Conservation (phyloP, 192 early-diverging fungal species). For the Coemansia sp. region DNA sequence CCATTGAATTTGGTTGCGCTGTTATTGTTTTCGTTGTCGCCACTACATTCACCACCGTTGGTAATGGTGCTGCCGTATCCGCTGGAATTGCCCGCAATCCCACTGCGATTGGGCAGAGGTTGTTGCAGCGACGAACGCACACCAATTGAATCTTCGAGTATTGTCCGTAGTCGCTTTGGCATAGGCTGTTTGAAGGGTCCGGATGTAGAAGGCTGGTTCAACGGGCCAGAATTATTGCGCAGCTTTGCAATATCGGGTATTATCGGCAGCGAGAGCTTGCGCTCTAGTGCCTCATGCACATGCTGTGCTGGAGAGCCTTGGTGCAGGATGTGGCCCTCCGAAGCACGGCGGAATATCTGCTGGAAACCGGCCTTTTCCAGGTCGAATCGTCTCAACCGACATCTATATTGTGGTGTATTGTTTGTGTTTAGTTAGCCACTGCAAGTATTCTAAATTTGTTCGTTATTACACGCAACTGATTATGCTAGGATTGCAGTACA, state of each 20-base stretch:
- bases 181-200: slow-evolving; percentile 27
- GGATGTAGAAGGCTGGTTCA: slow-evolving; percentile 3
- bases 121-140: slow-evolving; percentile 6
- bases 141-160: slow-evolving; percentile 48
- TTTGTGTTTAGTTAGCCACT: slow-evolving; percentile 4
- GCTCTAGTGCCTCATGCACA: slow-evolving; percentile 44
- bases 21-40: slow-evolving; percentile 5
- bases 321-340: slow-evolving; percentile 49
- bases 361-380: slow-evolving; percentile 33
- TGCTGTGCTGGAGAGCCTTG: slow-evolving; percentile 20
- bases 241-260: slow-evolving; percentile 47
- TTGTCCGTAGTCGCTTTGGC: slow-evolving; percentile 51
- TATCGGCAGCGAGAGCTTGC: slow-evolving; percentile 51
- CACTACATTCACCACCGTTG: slow-evolving; percentile 7
- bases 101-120: not conserved
- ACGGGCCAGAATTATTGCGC: slow-evolving; percentile 16
- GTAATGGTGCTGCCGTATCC: not conserved
- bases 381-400: slow-evolving; percentile 50
- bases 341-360: slow-evolving; percentile 49
- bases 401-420: slow-evolving; percentile 22
- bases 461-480: not conserved
- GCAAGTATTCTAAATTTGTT: not conserved
- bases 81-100: not conserved
- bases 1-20: not conserved
- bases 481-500: not conserved